phyloP scores from a whole-genome alignment of 192 early-diverging fungal species.

The Entomortierella lignicola region DNA sequence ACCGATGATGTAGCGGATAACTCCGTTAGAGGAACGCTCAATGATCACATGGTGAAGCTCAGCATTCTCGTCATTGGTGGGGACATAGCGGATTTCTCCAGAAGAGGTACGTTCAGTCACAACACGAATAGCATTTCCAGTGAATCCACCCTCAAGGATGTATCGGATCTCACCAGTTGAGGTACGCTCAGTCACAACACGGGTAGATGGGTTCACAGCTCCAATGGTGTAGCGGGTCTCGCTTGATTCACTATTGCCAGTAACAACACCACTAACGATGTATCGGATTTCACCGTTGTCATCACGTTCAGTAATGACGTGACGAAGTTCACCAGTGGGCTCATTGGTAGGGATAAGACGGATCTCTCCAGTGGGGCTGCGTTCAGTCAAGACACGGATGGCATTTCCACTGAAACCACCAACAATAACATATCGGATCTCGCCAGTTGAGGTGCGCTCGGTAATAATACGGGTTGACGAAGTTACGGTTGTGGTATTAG shows the following conservation, averaged over 20 bases:
- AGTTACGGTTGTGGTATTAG: conserved; percentile 21
- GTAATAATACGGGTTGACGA: conserved; percentile 50
- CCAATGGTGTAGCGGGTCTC: conserved; percentile 32
- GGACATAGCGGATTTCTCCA: conserved; percentile 40
- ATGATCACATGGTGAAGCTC: conserved; percentile 36
- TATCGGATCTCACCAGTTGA: conserved; percentile 53
- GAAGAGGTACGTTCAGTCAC: conserved; percentile 21
- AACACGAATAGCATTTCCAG: conserved; percentile 50
- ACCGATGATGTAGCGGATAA: conserved; percentile 47
- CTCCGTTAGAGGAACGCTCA: conserved; percentile 36
- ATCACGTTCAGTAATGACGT: conserved; percentile 39
- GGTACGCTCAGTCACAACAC: conserved; percentile 47
- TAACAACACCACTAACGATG: conserved; percentile 47
- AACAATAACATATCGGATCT: conserved; percentile 34
- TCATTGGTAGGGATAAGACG: conserved; percentile 48
- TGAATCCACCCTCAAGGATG: conserved; percentile 47
- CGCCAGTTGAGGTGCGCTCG: conserved; percentile 31
- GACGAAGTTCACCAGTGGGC: conserved; percentile 42
- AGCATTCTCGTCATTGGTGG: conserved; percentile 48
- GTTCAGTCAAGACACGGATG: conserved; percentile 48
- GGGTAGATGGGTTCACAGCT: conserved; percentile 34
- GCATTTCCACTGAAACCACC: conserved; percentile 42
- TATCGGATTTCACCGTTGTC: conserved; percentile 40
- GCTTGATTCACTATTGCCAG: conserved; percentile 36
- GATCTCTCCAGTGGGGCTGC: conserved; percentile 27